Base-by-base conservation (phyloP, 805 yeast genomes). In the Metschnikowia rubicola region DNA sequence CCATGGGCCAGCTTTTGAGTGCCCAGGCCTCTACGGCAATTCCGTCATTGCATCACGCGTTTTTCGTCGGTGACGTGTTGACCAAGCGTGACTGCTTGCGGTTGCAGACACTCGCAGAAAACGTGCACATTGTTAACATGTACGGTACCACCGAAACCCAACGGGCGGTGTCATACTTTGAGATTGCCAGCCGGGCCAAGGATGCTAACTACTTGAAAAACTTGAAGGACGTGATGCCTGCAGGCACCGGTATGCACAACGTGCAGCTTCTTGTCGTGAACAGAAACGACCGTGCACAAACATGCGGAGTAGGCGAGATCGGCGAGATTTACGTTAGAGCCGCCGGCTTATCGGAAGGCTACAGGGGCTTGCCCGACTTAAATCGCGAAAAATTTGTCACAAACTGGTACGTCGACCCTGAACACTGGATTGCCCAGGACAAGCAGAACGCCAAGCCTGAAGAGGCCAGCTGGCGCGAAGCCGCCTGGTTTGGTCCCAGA, bases 81-180 rank as follows among this genome's bases (percentile, higher is more conserved):
- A 94, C 99, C 54, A 95, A 94, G 71, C 85, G 99, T 71, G 99
- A 95, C 68, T 94, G 99, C 70, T 72, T 88, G 56, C 80, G 97
- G 61, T 76, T 94, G 58, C 99, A 94, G 66, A 81, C 94, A 1
- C 77, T 94, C 59, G 98, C 98, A 11, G 83, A 83, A 64, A 92
- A 94, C 61, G 95, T 88, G 45, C 74, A 68, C 63, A 92, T 94
- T 62, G 95, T 94, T 56, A 94, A 94, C 70, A 94, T 94, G 99
- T 94, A 94, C 66, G 99, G 99, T 61, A 94, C 99, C 35, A 94
- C 99, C 10, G 99, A 94, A 68, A 94, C 99, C 12, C 99, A 95
- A 74, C 81, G 99, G 64, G 94, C 99, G 2, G 99, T 94, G 26
- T 91, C 98, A 0, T 94, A 80, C 69, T 95, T 81, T 70, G 95